Base-by-base conservation (phyloP, 495 filamentous ascomycete genomes). In the Penicillium bialowiezense region DNA sequence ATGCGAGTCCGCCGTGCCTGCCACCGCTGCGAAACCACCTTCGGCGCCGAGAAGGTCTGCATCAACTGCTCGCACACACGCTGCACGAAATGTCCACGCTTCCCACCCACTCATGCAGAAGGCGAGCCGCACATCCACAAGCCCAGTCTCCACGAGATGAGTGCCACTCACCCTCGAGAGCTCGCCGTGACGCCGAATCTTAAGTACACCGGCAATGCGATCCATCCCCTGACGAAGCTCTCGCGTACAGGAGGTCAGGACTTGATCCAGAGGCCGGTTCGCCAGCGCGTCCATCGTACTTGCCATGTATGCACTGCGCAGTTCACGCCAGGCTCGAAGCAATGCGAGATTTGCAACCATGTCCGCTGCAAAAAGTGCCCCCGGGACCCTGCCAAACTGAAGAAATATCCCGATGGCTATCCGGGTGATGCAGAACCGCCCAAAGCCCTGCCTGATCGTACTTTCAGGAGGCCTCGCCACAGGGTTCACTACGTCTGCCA, bases 1-100 rank as follows among this genome's bases (percentile, higher is more conserved):
- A 95, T 97, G 87, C 82, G 92, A 26, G 85, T 96, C 29, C 91
- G 89, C 56, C 86, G 88, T 44, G 83, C 75, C 46, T 95, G 89
- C 59, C 89, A 95, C 62, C 79, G 78, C 49, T 95, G 89, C 65
- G 77, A 86, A 52, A 83, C 84, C 3, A 77, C 77, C 14, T 95
- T 86, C 64, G 88, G 87, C 40, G 64, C 76, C 15, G 82, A 85
- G 48, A 89, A 83, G 60, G 69, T 81, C 35, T 95, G 89, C 67
- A 65, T 72, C 53, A 81, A 80, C 28, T 95, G 89, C 68, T 76
- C 85, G 50, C 89, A 95, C 68, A 76, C 69, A 35, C 78, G 87
- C 32, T 95, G 89, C 78, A 88, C 82, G 64, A 83, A 84, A 54
- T 95, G 89, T 62, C 82, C 87, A 12, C 81, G 89, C 7, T 79